Conservation (phyloP, 768 basidiomycete species). For the Tricholoma matsutake region DNA sequence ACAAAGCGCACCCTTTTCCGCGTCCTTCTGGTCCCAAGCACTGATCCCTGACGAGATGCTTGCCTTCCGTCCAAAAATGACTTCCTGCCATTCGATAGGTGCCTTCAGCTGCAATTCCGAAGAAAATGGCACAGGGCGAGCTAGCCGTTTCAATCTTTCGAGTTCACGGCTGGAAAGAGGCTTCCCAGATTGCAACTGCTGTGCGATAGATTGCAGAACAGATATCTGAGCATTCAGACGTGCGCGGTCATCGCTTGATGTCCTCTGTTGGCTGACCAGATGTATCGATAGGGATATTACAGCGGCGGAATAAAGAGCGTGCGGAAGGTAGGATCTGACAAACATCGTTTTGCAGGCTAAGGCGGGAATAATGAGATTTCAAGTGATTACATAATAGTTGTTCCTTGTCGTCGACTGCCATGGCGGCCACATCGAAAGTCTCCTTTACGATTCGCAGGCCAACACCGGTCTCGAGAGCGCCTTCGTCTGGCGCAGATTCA, state of each 20-base stretch:
- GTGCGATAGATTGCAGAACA: constrained; percentile 57
- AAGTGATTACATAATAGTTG: not conserved
- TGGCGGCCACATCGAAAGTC: constrained; percentile 39
- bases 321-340: constrained; percentile 48
- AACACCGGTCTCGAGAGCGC: constrained; percentile 59
- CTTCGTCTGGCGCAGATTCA: constrained; percentile 63
- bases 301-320: constrained; percentile 62
- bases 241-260: constrained; percentile 50
- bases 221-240: constrained; percentile 56
- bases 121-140: constrained; percentile 24
- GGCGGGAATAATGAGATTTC: not conserved
- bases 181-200: constrained; percentile 47
- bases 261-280: constrained; percentile 51
- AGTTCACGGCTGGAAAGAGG: constrained; percentile 49
- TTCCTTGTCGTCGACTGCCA: constrained; percentile 11
- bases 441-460: constrained; percentile 88
- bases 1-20: constrained; percentile 34
- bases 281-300: constrained; percentile 69
- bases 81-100: constrained; percentile 47
- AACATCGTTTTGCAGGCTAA: not conserved
- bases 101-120: constrained; percentile 13
- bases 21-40: constrained; percentile 36
- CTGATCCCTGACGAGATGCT: constrained; percentile 23
- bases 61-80: constrained; percentile 43
- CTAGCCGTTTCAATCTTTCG: constrained; percentile 51